Base-by-base conservation (phyloP, 129 eudicot species). In the Helianthus annuus region DNA sequence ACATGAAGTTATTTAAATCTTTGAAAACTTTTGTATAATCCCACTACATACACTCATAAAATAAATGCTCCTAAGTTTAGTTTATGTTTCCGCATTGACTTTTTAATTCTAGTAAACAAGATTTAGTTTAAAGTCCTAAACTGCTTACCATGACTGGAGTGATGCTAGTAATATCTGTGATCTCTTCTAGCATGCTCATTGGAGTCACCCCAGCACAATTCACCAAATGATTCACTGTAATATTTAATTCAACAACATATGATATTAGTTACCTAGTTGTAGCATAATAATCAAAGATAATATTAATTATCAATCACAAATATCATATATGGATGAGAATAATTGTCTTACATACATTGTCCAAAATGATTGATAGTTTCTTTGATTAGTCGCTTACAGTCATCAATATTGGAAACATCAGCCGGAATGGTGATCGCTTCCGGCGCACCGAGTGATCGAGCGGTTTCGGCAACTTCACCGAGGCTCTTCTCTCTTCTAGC, bases 401-500 rank as follows among this genome's bases (percentile, higher is more conserved):
- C 91, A 14, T 86, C 83, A 0, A 77, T 76, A 12, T 74, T 70
- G 73, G 85, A 82, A 24, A 85, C 88, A 64, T 89, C 91, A 2
- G 91, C 64, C 22, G 66, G 76, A 40, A 88, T 36, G 1, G 80
- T 76, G 15, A 88, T 24, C 9, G 71, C 83, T 13, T 64, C 75
- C 4, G 89, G 87, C 3, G 91, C 64, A 27, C 96, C 87, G n/a
- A 24, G 80, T 22, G 60, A 52, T 6, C n/a, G 48, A 29, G 87
- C 82, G 0, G 36, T 71, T 1, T 79, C 80, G 3, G 89, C 89
- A 0, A 88, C 96, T 73, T 79, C 80, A 14, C 54, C 76, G 29
- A 88, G 87, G 55, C 76, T 72, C 11, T 83, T 32, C 70, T 69
- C 78, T 70, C 96, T 83, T 72, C 91, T 79, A 61, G 96, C 96